phyloP scores from a whole-genome alignment of 2,329 filamentous ascomycete species.

The Verticillium dahliae region DNA sequence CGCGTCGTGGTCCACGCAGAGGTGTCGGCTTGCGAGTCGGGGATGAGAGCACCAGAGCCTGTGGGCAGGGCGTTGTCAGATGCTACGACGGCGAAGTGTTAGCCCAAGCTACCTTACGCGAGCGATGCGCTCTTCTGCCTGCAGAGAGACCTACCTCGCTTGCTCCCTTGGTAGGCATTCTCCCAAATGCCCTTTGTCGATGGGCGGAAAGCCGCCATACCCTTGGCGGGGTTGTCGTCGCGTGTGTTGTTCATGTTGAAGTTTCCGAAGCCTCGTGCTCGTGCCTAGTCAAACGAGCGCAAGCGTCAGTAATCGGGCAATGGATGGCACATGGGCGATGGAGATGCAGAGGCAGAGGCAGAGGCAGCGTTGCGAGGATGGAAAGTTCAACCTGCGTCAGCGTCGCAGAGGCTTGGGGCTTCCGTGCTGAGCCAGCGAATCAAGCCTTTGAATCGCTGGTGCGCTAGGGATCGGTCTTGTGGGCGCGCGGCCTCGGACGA shows the following conservation, averaged over 20 bases:
- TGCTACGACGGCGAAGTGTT: slow-evolving; percentile 13
- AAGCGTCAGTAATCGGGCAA: slow-evolving; percentile 2
- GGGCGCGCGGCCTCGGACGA: not conserved
- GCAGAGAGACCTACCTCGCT: not conserved
- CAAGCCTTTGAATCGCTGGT: not conserved
- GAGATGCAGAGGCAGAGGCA: not conserved
- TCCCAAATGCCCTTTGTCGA: not conserved
- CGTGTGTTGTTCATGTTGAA: slow-evolving; percentile 25
- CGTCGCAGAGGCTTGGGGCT: not conserved
- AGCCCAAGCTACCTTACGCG: not conserved
- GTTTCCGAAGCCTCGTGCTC: slow-evolving; percentile 30
- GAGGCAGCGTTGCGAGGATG: not conserved
- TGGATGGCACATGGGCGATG: not conserved
- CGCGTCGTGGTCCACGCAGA: slow-evolving; percentile 40
- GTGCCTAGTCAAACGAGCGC: slow-evolving; percentile 20
- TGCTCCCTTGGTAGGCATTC: not conserved
- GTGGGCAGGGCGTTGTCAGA: slow-evolving; percentile 16
- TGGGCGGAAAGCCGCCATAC: not conserved
- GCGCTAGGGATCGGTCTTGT: not conserved
- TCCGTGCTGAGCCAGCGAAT: not conserved
- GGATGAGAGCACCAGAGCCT: slow-evolving; percentile 63
- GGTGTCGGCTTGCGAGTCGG: slow-evolving; percentile 61
- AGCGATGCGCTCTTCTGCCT: not conserved
- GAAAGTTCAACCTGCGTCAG: not conserved
- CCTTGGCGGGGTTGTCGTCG: slow-evolving; percentile 17